phyloP scores from a whole-genome alignment of 768 basidiomycete species.

The Stropharia rugosoannulata region DNA sequence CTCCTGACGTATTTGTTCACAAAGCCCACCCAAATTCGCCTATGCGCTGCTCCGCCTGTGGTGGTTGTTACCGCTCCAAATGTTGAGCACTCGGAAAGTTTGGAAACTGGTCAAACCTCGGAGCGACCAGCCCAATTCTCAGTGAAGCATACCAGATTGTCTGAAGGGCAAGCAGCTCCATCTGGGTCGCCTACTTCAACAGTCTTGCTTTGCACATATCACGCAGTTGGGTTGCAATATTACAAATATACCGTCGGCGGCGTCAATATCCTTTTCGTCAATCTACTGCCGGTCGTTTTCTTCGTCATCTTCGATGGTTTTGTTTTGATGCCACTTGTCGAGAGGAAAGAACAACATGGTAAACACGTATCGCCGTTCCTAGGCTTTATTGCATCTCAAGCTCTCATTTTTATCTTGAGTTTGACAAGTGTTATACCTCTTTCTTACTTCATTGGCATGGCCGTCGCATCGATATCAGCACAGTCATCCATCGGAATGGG shows the following conservation, averaged over 20 bases:
- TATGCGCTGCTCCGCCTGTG: constrained; percentile 83
- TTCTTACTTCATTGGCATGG: constrained; percentile 99
- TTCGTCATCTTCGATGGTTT: constrained; percentile 95
- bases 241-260: constrained; percentile 99
- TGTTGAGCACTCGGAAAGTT: constrained; percentile 10
- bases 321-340: constrained; percentile 71
- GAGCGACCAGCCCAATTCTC: constrained; percentile 40
- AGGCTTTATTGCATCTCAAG: constrained; percentile 66
- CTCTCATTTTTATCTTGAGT: constrained; percentile 79
- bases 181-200: constrained; percentile 80
- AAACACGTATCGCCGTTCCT: constrained; percentile 65
- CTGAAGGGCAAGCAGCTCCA: constrained; percentile 89
- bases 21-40: constrained; percentile 84
- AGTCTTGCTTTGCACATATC: constrained; percentile 92
- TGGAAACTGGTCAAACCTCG: constrained; percentile 13
- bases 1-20: constrained; percentile 79
- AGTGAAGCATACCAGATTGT: constrained; percentile 70
- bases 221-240: constrained; percentile 86
- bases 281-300: constrained; percentile 90
- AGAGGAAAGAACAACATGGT: constrained; percentile 53
- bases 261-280: constrained; percentile 97
- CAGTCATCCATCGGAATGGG: constrained; percentile 99
- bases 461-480: constrained; percentile 97
- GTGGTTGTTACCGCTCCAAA: constrained; percentile 48
- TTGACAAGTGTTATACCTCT: constrained; percentile 93